Evolutionary conservation across 306 rosid genomes (phyloP), one percentile per base, ranked within the genome.

Genomic region (Cucumis melo): DNA sequence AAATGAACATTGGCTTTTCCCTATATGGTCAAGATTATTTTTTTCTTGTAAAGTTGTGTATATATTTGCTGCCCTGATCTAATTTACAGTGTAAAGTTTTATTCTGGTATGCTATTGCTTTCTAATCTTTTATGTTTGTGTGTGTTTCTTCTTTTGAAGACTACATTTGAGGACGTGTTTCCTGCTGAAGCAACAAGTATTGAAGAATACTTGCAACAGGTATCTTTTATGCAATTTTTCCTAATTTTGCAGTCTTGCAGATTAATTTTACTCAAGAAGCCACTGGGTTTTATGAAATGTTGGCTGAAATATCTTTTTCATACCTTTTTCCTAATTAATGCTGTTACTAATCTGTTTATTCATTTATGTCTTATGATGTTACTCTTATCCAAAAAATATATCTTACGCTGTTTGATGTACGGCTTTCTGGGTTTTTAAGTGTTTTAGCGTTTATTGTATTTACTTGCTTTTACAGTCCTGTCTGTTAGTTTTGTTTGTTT

Each of bases 151-250:
- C 60, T 72, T 34, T 77, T 73, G 73, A 81, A 94, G 99, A 92
- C 99, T 81, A 92, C 99, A 76, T 92, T 90, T 84, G 99, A 94
- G 85, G 99, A 94, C 81, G 97, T 90, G 77, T 94, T 94, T 83
- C 99, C 97, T 61, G 97, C 93, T 5, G 99, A 94, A 83, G 97
- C 99, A 63, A 90, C 97, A 58, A 94, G 90, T 32, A 90, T 94
- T n/a, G 97, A 94, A 84, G 99, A 94, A 79, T 94, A 94, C 84
- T 87, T 92, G 84, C 97, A 94, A 88, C 97, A 94, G 97, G 99
- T 94, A 87, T 66, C 75, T 80, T 84, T 68, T 72, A 80, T 75
- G 78, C 42, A 29, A 46, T 53, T 80, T 16, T 20, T 78, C 29
- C 53, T 14, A 16, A 42, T 62, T 75, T 41, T 14, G 53, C 24